Evolutionary conservation across 1,284 basidiomycete species (phyloP), one percentile per base, ranked within the genome.

Genomic region (Pseudomicrostroma phylloplanum): DNA sequence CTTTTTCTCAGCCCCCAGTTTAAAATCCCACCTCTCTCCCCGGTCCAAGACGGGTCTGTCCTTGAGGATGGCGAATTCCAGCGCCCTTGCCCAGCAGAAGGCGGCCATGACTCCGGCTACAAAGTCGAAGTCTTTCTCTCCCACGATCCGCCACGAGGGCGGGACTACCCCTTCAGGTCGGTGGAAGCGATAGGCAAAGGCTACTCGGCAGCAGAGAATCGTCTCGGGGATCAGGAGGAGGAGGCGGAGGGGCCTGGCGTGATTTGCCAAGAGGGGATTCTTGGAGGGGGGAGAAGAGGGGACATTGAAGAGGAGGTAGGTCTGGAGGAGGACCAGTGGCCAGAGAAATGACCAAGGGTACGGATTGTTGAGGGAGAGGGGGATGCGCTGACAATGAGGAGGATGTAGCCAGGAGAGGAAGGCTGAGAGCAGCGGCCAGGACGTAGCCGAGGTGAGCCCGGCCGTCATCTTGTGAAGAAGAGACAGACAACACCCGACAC

Each of bases 231-330:
- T 19, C 2, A 54, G 51, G 15, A 54, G 51, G 21, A 26, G 13
- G 4, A 54, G 26, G 6, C 51, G 51, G 21, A 54, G 6, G 13
- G 51, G 13, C 26, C 25, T 21, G 13, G 51, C 51, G 21, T 54
- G 51, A 25, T 54, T 15, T 25, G 13, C 13, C 51, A 54, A 19
- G 21, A 54, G n/a, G 51, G 13, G 26, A 7, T 54, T 19, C 13
- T 54, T 19, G 13, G 21, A 21, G 25, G 25, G 7, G 51, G 17
- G 17, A 6, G 21, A 21, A 13, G 25, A 21, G 51, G 17, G 17
- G 51, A 26, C 51, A 26, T 54, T 21, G 51, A 54, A 25, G 51
- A 54, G 51, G 21, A 54, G 51, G 21, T 25, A 54, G 15, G 51
- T 23, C 21, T 54, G 51, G 6, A 54, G 21, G 17, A 54, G 51